phyloP scores from a whole-genome alignment of 1,284 basidiomycete species.

The Leccinum brunneo-olivaceum region DNA sequence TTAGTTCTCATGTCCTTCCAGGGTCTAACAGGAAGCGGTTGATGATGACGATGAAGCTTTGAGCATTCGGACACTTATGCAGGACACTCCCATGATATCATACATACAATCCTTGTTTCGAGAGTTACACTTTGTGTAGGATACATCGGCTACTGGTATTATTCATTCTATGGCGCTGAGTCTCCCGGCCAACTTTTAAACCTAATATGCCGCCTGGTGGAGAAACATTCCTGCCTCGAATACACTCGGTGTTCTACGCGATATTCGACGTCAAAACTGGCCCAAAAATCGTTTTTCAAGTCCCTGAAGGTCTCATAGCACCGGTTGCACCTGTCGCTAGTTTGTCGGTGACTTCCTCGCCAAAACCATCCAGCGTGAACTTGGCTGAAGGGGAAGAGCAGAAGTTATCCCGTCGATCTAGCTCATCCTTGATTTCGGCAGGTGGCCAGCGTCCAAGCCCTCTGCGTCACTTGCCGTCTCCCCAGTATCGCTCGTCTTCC shows the following conservation, averaged over 20 bases:
- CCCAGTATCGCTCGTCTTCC: conserved; percentile 43
- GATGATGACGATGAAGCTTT: not conserved
- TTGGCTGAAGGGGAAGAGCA: conserved; percentile 33
- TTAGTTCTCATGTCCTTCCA: conserved; percentile 11
- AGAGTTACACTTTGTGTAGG: conserved; percentile 1
- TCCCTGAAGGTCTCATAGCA: conserved; percentile 80
- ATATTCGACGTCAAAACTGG: conserved; percentile 80
- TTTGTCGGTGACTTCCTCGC: conserved; percentile 36
- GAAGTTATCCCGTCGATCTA: conserved; percentile 39
- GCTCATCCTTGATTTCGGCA: conserved; percentile 40
- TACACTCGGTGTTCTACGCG: conserved; percentile 84
- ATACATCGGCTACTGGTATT: not conserved
- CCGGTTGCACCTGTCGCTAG: conserved; percentile 26
- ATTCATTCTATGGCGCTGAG: too few species aligned
- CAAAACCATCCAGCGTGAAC: conserved; percentile 41
- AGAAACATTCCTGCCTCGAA: conserved; percentile 70
- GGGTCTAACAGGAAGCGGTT: conserved; percentile 12
- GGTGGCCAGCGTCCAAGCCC: conserved; percentile 37
- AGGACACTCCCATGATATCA: conserved; percentile 3
- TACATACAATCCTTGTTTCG: conserved; percentile 7
- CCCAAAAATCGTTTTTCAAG: conserved; percentile 83
- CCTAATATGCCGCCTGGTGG: conserved; percentile 41
- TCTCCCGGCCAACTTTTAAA: not conserved
- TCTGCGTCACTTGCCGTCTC: conserved; percentile 39
- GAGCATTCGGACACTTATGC: conserved; percentile 8